Evolutionary conservation across 1,139 yeast species (phyloP), one percentile per base, ranked within the genome.

Genomic region (Saccharomyces hybrid): DNA sequence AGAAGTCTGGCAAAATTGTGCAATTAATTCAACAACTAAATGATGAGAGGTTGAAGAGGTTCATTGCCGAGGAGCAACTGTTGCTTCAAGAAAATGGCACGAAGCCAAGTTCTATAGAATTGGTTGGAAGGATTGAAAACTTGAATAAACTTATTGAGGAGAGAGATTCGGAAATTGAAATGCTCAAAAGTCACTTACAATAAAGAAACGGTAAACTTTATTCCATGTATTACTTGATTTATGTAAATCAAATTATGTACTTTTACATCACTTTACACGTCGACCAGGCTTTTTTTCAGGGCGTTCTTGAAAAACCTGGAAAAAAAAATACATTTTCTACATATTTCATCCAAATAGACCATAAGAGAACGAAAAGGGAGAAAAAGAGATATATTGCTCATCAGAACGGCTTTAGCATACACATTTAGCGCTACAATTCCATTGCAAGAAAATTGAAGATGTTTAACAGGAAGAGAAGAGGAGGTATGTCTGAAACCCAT

Each of bases 61-160:
- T 79, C 59, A 79, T 84, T 16, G 83, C 88, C 47, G 93, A 86
- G 65, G 90, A 85, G 58, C 86, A 83, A 63, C 82, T 82, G 0
- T 66, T 83, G 50, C 67, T 82, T 41, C 67, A 75, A 59, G 87
- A 83, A 61, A 75, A 78, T 58, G 84, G 84, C 2, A 75, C 74
- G 50, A 69, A 72, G 9, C 74, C 88, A 30, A 79, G 82, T 52
- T 73, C 82, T 1, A 72, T 82, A 38, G 83, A 83, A 54, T 66
- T 84, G 57, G 78, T 79, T 52, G 79, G 80, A 61, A 83, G 81
- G 56, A 81, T 83, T 60, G 77, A 82, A 8, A 81, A 79, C 53
- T 64, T 82, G 52, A 75, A 78, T 63, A 68, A 75, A 54, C 78
- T 76, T 61, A 65, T 81, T 52, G 68, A 76, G 23, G 72, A 74